Conservation (phyloP, 2,329 filamentous ascomycete species). For the Colletotrichum tanaceti region DNA sequence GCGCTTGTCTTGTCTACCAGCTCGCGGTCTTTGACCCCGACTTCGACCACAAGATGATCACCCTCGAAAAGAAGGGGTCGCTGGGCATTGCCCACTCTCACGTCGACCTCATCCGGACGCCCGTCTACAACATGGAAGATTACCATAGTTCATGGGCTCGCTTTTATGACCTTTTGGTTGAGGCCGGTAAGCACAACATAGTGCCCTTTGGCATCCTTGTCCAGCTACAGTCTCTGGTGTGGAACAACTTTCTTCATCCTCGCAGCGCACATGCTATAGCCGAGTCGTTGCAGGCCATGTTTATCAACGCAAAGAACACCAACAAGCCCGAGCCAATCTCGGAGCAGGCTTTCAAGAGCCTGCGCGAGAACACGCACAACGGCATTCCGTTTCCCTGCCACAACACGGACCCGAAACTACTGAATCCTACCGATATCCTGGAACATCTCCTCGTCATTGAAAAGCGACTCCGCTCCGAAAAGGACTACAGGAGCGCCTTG, state of each 20-base stretch:
- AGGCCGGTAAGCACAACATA: conserved; percentile 44
- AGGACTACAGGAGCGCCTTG: conserved; percentile 7
- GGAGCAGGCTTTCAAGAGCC: conserved; percentile 62
- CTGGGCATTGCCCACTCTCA: conserved; percentile 41
- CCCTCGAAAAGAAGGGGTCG: conserved; percentile 44
- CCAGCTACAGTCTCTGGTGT: conserved; percentile 72
- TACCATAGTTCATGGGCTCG: conserved; percentile 45
- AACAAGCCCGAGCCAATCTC: conserved; percentile 56
- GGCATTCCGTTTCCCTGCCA: conserved; percentile 67
- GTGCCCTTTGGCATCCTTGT: conserved; percentile 68
- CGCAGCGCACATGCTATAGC: conserved; percentile 58
- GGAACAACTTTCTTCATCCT: conserved; percentile 72
- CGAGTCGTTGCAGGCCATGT: conserved; percentile 55
- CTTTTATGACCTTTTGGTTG: conserved; percentile 13
- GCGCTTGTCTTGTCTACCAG: conserved; percentile 60
- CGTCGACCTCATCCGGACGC: conserved; percentile 19
- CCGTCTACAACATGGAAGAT: conserved; percentile 17
- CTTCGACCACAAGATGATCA: conserved; percentile 42
- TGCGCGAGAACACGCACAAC: conserved; percentile 62
- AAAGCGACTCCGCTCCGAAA: conserved; percentile 46
- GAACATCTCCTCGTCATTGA: conserved; percentile 56
- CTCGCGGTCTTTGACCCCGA: conserved; percentile 46
- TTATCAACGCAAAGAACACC: conserved; percentile 43
- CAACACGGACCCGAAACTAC: conserved; percentile 55
- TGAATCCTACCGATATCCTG: conserved; percentile 57